Evolutionary conservation across 208 protist genomes (phyloP), one percentile per base, ranked within the genome.

Genomic region (Herpetomonas tarakana): DNA sequence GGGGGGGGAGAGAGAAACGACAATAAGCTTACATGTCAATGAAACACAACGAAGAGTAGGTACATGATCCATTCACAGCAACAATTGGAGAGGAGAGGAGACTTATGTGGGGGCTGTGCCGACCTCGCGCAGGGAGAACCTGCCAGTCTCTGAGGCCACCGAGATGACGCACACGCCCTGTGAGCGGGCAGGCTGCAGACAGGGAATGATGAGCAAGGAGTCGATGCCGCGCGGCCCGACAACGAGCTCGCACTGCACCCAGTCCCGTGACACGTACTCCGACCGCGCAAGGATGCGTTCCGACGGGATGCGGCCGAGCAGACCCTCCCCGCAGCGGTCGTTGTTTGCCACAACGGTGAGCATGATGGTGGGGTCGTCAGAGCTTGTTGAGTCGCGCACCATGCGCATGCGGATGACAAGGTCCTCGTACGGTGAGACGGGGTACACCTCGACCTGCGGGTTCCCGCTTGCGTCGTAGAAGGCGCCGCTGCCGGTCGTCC

Each of bases 381-480:
- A 41, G 9, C 63, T 67, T 57, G 68, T 73, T 50, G 74, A 81
- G 68, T 76, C 82, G 6, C 88, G 77, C 0, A 57, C 30, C 58
- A 93, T 57, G 0, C 62, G 64, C 76, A 96, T 77, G 28, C 72
- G 65, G 14, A 93, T 68, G 29, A 88, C 77, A 52, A 93, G 80
- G 3, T 72, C 71, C 31, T 83, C 70, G 30, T 73, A 31, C 0
- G 76, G 47, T 25, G 57, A 65, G 28, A 76, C 55, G 22, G 74
- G 68, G 21, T 71, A 78, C 45, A 96, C 65, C 68, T 96, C 90
- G 38, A 96, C 67, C 68, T 96, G 90, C 22, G 90, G 90, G 56
- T 96, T 82, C 14, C 68, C 45, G 41, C 49, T 77, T 21, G 75
- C 74, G 9, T 86, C 74, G 68, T 96, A 89, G 61, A 83, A 96